These are phyloP conservation scores for Fusarium ramigenum DNA, from an alignment of 2,329 filamentous ascomycete genomes.

Conservation along the genomic window DNA sequence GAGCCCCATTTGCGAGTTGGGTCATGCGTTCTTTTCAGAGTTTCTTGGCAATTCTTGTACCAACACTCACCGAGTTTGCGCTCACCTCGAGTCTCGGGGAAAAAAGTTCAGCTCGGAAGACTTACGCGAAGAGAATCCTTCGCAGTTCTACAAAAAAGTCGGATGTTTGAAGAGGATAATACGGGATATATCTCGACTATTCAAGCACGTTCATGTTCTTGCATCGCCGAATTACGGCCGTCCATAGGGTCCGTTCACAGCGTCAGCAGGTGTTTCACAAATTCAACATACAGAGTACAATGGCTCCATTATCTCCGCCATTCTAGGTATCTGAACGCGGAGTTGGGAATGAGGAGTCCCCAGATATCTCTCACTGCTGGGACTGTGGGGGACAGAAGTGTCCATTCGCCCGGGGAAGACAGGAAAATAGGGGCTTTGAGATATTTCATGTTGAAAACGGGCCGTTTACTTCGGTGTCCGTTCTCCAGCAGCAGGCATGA, in stretches of 20 bases:
- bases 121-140: background rate
- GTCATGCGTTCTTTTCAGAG: conserved; percentile 5
- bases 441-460: conserved; percentile 27
- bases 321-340: background rate
- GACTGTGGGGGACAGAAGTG: conserved; percentile 4
- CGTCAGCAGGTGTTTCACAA: conserved; percentile 30
- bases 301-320: conserved; percentile 14
- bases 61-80: conserved; percentile 3
- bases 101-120: background rate
- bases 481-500: conserved; percentile 40
- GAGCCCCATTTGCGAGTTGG: conserved; percentile 7
- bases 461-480: conserved; percentile 25
- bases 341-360: conserved; percentile 16
- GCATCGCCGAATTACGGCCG: conserved; percentile 34
- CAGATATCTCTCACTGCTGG: conserved; percentile 17
- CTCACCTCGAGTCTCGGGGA: background rate
- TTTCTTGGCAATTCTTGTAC: background rate
- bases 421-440: conserved; percentile 20
- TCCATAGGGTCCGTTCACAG: conserved; percentile 20
- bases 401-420: background rate
- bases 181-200: conserved; percentile 15
- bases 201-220: conserved; percentile 4
- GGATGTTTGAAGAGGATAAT: conserved; percentile 23
- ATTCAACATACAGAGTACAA: background rate
- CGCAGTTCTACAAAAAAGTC: conserved; percentile 6